Evolutionary conservation across 495 filamentous ascomycete species (phyloP).

Genomic region (Glonium stellatum): DNA sequence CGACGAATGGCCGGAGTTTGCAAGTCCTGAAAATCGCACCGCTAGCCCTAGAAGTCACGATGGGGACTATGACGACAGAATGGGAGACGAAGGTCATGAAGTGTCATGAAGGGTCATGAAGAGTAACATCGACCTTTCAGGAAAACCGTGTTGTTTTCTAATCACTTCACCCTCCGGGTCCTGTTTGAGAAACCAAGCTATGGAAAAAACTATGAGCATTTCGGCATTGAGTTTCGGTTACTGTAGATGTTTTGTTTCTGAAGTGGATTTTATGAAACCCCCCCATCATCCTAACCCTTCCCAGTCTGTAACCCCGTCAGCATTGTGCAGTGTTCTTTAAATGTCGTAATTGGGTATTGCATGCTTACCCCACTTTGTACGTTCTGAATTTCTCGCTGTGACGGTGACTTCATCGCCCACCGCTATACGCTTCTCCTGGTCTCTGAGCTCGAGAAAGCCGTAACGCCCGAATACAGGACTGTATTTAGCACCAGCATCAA

Average conservation of each 20-base stretch:
- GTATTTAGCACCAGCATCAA: constrained; percentile 66
- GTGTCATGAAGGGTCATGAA: too few relatives aligned
- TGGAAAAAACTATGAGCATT: too few relatives aligned
- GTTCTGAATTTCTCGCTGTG: constrained; percentile 47
- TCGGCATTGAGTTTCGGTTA: background rate
- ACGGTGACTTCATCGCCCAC: constrained; percentile 70
- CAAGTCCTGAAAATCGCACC: background rate
- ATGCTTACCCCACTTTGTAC: constrained; percentile 59
- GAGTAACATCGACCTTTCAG: too few relatives aligned
- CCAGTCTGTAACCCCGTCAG: constrained; percentile 1
- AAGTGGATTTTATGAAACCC: background rate
- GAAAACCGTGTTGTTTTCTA: too few relatives aligned
- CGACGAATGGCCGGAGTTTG: background rate
- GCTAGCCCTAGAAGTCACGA: background rate
- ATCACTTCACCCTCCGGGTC: too few relatives aligned
- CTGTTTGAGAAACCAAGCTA: too few relatives aligned
- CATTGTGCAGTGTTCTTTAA: background rate
- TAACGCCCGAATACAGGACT: constrained; percentile 82
- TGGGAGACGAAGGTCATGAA: background rate
- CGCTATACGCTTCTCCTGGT: constrained; percentile 37
- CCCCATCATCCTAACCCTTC: background rate
- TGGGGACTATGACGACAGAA: background rate
- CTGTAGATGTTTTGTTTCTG: background rate
- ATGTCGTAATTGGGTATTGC: background rate
- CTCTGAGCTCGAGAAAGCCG: constrained; percentile 50